Base-by-base conservation (phyloP, 768 basidiomycete species). In the Russula sp. region DNA sequence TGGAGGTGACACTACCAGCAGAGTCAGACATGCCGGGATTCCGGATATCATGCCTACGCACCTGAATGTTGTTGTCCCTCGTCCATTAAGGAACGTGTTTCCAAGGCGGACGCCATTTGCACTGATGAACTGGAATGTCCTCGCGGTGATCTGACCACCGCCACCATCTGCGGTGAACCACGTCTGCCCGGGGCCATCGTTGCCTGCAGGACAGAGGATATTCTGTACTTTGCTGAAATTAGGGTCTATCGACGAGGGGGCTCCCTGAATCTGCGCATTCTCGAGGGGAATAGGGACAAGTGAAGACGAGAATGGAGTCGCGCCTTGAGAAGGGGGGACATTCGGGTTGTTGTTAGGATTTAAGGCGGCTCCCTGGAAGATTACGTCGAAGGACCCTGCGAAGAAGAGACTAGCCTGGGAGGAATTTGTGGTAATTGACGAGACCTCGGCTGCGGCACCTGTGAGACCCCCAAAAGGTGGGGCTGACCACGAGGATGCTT, bases 41-140 rank as follows among this genome's bases (percentile, higher is more conserved):
- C 37, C 39, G 39, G 52, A 45, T 9, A 63, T 8, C 6, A 53
- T 49, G 44, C 35, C 6, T 56, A 71, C 84, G 58, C 73, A 95
- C 95, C 82, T 88, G 75, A 99, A 99, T 5, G 78, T 81, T n/a
- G 84, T 90, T 1, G 96, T 96, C 47, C 94, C 89, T 68, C 89
- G 86, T 57, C 86, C 82, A 55, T 79, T 75, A 66, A 86, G 79
- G 74, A 96, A 91, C 8, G 94, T 95, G 75, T 99, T 98, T 32
- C 94, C 95, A 34, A 99, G 77, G 50, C 97, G 85, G 53, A 98
- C 72, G 5, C 96, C 97, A 61, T 79, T 85, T 3, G 85, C 89
- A 54, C 82, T 84, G 61, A 91, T 82, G 70, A 80, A 88, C 32
- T 84, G 77, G 71, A 88, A 91, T n/a, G 86, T 81, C 62, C 88